A percentile compares a stretch with the other conserved stretches of the same genome.
phyloP scores from a whole-genome alignment of 805 yeast genomes.

The Priceomyces castillae region DNA sequence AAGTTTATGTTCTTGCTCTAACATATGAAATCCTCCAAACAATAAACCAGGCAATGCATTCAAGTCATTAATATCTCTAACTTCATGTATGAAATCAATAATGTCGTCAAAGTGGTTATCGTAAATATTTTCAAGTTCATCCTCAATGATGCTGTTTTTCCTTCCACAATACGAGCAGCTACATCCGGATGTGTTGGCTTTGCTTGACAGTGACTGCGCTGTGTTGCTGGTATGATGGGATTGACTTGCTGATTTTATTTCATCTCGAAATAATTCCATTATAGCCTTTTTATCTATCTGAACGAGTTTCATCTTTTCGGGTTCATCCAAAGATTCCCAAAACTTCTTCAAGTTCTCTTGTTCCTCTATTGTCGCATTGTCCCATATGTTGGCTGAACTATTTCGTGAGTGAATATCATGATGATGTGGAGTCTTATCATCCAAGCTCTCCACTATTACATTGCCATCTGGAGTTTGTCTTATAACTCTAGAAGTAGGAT shows the following conservation, averaged over 20 bases:
- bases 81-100: constrained; percentile 36
- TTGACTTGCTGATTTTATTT: constrained; percentile 13
- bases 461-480: constrained; percentile 74
- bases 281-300: constrained; percentile 69
- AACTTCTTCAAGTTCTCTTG: constrained; percentile 49
- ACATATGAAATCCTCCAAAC: constrained; percentile 36
- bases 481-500: constrained; percentile 70
- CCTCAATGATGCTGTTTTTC: constrained; percentile 66
- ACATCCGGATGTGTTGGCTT: constrained; percentile 36
- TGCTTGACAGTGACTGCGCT: neutral
- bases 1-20: constrained; percentile 31
- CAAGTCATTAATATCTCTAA: constrained; percentile 36
- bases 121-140: constrained; percentile 71
- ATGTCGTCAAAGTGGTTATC: constrained; percentile 59
- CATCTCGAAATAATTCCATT: constrained; percentile 56
- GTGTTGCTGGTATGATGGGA: constrained; percentile 8
- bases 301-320: constrained; percentile 58
- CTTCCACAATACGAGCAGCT: constrained; percentile 78
- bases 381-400: constrained; percentile 39
- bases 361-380: constrained; percentile 48
- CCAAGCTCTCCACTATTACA: constrained; percentile 63
- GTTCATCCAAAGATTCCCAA: constrained; percentile 67
- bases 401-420: constrained; percentile 10
- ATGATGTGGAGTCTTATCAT: constrained; percentile 17
- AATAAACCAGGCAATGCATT: constrained; percentile 34